A percentile compares a stretch with the other conserved stretches of the same genome.
Conservation (phyloP, 1,284 basidiomycete species). For the Cystobasidium slooffiae region DNA sequence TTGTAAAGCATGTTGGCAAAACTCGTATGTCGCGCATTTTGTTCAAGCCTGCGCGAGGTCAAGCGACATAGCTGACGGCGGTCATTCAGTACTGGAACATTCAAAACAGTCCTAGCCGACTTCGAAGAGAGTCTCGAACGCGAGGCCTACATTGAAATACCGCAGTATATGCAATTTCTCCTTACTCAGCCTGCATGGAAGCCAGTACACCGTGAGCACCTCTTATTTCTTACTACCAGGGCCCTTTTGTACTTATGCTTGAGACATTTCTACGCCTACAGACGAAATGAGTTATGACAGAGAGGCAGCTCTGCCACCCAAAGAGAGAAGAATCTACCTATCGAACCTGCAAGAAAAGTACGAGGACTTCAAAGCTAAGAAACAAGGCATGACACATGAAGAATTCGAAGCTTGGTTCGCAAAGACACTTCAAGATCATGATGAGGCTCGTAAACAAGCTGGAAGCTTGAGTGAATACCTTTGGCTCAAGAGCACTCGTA, state of each 20-base stretch:
- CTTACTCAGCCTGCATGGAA: constrained; percentile 10
- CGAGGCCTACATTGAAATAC: not conserved
- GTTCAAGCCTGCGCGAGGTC: too few relatives aligned
- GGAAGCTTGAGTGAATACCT: constrained; percentile 10
- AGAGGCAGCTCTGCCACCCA: constrained; percentile 1
- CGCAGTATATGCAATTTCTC: constrained; percentile 1
- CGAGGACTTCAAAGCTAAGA: constrained; percentile 4
- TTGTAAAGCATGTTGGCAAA: not conserved
- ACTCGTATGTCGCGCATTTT: constrained; percentile 1
- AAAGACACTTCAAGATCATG: constrained; percentile 2
- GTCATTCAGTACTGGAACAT: not conserved
- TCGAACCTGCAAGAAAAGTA: not conserved
- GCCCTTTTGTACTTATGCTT: not conserved
- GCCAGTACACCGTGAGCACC: not conserved
- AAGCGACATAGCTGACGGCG: too few relatives aligned
- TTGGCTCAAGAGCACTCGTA: not conserved
- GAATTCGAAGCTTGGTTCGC: constrained; percentile 6
- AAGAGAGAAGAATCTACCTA: constrained; percentile 2
- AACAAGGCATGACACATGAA: not conserved
- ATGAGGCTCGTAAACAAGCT: not conserved
- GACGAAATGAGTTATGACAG: not conserved
- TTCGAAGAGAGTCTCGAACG: not conserved
- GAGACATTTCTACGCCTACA: not conserved
- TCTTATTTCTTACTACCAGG: not conserved
- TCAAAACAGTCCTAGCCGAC: not conserved